Base-by-base conservation (phyloP, 345 rosid species). In the Acer campestre region DNA sequence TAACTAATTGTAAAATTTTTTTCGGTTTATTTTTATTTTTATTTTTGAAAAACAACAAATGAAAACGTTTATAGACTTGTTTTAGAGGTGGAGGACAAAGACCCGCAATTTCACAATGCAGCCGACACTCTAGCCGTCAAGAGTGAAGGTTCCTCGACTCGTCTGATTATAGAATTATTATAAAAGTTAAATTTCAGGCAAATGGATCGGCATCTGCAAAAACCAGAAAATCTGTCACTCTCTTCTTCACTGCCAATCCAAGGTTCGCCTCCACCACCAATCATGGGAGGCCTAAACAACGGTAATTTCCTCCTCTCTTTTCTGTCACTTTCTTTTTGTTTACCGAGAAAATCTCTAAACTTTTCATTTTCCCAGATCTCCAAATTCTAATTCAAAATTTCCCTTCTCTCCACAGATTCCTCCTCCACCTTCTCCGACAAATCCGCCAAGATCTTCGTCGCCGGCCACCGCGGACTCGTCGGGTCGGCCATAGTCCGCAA, bases 401-500 rank as follows among this genome's bases (percentile, higher is more conserved):
- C 20, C 38, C 10, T 6, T n/a, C 38, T 61, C 55, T 17, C 25
- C 18, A 81, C 72, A 73, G 77, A 61, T 16, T 2, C 70, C 25
- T 84, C 74, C 61, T 82, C 91, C 73, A 90, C 89, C 80, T 78
- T 92, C 84, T 72, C 91, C 10, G 85, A 88, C 16, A 92, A 86
- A 82, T 87, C 94, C 2, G 90, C 92, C 49, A 96, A 92, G 89
- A 84, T 92, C 82, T 96, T 96, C 73, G 97, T 96, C 18, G 98
- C 99, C 14, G 99, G 99, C 66, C 98, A 96, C 85, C 84, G 97
- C 1, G 99, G 99, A 22, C 89, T 96, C 2, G 98, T 92, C 17
- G 99, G 98, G 40, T 91, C 98, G 0, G 94, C 98, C 75, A 94
- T 96, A 0, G 95, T 94, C 74, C 95, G 95, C 8, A 90, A 89